phyloP scores from a whole-genome alignment of 140 eudicot species.

The Flaveria floridana region DNA sequence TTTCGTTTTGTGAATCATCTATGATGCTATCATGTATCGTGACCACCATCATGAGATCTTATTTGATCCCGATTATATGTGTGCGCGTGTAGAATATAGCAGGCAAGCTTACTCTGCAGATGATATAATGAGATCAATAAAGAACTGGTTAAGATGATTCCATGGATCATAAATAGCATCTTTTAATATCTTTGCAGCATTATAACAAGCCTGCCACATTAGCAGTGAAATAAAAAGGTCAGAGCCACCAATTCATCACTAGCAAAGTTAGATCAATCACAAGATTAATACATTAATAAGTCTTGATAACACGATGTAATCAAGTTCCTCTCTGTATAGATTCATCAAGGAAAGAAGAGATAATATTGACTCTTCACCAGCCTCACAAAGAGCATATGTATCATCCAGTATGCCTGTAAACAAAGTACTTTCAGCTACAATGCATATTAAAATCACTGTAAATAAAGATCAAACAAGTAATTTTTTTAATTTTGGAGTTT shows the following conservation, averaged over 20 bases:
- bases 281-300: slow-evolving; percentile 37
- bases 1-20: not conserved
- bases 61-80: not conserved
- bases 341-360: slow-evolving; percentile 46
- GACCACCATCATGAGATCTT: not conserved
- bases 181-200: slow-evolving; percentile 40
- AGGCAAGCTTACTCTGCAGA: slow-evolving; percentile 47
- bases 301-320: slow-evolving; percentile 46
- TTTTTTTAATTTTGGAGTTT: not conserved
- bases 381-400: slow-evolving; percentile 53
- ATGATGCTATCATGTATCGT: not conserved
- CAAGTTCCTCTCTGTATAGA: slow-evolving; percentile 40
- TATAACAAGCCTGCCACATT: slow-evolving; percentile 45
- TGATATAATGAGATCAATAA: slow-evolving; percentile 38
- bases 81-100: not conserved
- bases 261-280: slow-evolving; percentile 11
- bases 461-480: slow-evolving; percentile 1
- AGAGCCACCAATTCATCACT: slow-evolving; percentile 13
- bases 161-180: slow-evolving; percentile 53
- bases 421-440: slow-evolving; percentile 11
- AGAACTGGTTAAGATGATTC: slow-evolving; percentile 50
- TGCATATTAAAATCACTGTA: slow-evolving; percentile 16
- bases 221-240: slow-evolving; percentile 17
- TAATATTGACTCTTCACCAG: slow-evolving; percentile 45
- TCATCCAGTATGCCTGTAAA: slow-evolving; percentile 48